Evolutionary conservation across 306 rosid species (phyloP).

Genomic region (Lupinus albus): DNA sequence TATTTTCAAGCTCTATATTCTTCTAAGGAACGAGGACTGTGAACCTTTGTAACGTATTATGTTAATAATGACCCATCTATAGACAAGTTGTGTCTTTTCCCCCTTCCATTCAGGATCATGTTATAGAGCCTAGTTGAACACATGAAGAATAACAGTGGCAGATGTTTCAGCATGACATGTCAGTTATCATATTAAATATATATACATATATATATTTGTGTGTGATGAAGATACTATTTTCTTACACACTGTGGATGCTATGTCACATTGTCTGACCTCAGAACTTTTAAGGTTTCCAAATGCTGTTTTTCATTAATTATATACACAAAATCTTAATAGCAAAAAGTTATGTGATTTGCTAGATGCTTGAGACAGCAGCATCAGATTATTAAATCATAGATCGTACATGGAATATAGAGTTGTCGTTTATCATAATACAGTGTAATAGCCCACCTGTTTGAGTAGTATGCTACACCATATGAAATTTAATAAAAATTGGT

Average conservation of each 20-base stretch:
- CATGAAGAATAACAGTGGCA: slow-evolving; percentile 33
- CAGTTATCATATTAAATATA: slow-evolving; percentile 18
- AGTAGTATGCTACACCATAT: slow-evolving; percentile 11
- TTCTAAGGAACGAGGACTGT: slow-evolving; percentile 27
- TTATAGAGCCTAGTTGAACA: slow-evolving; percentile 29
- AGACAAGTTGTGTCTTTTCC: slow-evolving; percentile 38
- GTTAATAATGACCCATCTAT: slow-evolving; percentile 34
- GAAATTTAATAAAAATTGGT: neutral
- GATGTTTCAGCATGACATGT: slow-evolving; percentile 40
- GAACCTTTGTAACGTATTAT: slow-evolving; percentile 4
- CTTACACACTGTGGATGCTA: slow-evolving; percentile 21
- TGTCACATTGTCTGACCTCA: slow-evolving; percentile 12
- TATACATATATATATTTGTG: no score
- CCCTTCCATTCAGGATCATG: slow-evolving; percentile 44
- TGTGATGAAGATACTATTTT: neutral
- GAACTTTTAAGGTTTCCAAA: slow-evolving; percentile 16
- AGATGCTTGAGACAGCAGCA: slow-evolving; percentile 18
- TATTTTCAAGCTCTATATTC: slow-evolving; percentile 35
- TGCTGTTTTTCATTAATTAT: slow-evolving; percentile 24
- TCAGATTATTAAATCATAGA: slow-evolving; percentile 19
- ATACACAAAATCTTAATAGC: neutral
- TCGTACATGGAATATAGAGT: slow-evolving; percentile 35
- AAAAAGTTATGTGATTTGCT: neutral
- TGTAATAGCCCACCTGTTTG: slow-evolving; percentile 28
- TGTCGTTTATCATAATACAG: slow-evolving; percentile 39